These are phyloP conservation scores for Verticillium tricorpus DNA, from an alignment of 2,329 filamentous ascomycete species.

Conservation along the genomic window DNA sequence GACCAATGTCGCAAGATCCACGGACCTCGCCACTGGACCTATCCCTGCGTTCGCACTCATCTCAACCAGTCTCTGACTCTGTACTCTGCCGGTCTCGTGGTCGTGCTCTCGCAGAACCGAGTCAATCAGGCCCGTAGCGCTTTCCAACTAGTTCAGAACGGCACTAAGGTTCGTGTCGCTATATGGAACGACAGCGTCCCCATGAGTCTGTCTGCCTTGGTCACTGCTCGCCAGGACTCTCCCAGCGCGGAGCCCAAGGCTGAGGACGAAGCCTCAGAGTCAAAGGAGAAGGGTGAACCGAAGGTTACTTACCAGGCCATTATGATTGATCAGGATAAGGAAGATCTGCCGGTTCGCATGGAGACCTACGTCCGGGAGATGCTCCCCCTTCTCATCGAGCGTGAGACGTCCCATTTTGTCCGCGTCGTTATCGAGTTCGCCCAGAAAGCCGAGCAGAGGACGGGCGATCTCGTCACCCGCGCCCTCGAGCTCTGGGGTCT, in stretches of 20 bases:
- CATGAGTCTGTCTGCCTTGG: conserved; percentile 11
- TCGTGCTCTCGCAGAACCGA: conserved; percentile 55
- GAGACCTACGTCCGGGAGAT: conserved; percentile 58
- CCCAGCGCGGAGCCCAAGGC: conserved; percentile 15
- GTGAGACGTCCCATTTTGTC: conserved; percentile 57
- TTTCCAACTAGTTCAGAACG: conserved; percentile 42
- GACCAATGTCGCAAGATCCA: conserved; percentile 60
- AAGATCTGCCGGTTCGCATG: conserved; percentile 55
- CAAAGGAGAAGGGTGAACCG: conserved; percentile 10
- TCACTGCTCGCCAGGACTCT: conserved; percentile 8
- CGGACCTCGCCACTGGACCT: conserved; percentile 60
- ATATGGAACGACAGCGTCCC: conserved; percentile 13
- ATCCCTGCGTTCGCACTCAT: conserved; percentile 58
- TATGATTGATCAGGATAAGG: conserved; percentile 57
- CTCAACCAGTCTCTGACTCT: conserved; percentile 58
- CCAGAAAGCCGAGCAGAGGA: conserved; percentile 36
- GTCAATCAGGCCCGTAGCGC: conserved; percentile 51
- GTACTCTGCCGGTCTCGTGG: conserved; percentile 60
- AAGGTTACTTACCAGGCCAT: conserved; percentile 28
- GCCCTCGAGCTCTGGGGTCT: conserved; percentile 61
- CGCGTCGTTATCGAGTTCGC: conserved; percentile 53
- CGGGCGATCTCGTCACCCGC: conserved; percentile 52
- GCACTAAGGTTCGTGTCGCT: conserved; percentile 23
- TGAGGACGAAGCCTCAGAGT: conserved; percentile 1
- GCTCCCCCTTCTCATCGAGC: conserved; percentile 51